Evolutionary conservation across 192 early-diverging fungal genomes (phyloP).

Genomic region (Pilaira anomala): DNA sequence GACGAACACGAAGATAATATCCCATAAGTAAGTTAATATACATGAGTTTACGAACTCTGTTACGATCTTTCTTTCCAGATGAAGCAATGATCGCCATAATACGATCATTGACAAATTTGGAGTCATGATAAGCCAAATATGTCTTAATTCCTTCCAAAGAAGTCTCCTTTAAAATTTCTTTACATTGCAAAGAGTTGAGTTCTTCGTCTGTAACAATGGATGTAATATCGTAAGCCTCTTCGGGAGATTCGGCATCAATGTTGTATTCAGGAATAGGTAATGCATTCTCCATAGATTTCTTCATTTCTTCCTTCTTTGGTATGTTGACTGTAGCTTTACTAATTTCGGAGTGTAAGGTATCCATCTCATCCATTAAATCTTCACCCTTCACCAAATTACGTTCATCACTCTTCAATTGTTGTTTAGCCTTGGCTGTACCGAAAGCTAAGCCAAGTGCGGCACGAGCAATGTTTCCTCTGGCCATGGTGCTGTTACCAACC

Average conservation of each 20-base stretch:
- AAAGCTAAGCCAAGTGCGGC: constrained; percentile 87
- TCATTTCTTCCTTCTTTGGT: constrained; percentile 56
- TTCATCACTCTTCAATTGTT: constrained; percentile 76
- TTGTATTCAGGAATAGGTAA: constrained; percentile 81
- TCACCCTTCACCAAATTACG: constrained; percentile 84
- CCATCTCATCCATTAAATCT: constrained; percentile 58
- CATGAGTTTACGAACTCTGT: constrained; percentile 56
- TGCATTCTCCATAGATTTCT: constrained; percentile 47
- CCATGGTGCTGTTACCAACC: constrained; percentile 16
- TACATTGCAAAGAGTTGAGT: constrained; percentile 61
- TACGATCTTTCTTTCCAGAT: constrained; percentile 49
- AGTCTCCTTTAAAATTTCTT: constrained; percentile 46
- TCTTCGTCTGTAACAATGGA: constrained; percentile 64
- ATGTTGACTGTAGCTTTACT: constrained; percentile 59
- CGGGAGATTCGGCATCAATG: constrained; percentile 55
- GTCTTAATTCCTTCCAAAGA: constrained; percentile 37
- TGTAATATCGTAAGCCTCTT: constrained; percentile 80
- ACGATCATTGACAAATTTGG: constrained; percentile 44
- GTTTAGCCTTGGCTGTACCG: constrained; percentile 86
- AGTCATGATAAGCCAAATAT: constrained; percentile 40
- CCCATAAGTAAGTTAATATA: constrained; percentile 80
- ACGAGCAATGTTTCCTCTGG: constrained; percentile 57
- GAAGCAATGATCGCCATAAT: constrained; percentile 35
- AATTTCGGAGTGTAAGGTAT: constrained; percentile 67
- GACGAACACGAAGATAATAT: constrained; percentile 44